Evolutionary conservation across 1,139 yeast genomes (phyloP).

Genomic region (Yamadazyma epiphylla): DNA sequence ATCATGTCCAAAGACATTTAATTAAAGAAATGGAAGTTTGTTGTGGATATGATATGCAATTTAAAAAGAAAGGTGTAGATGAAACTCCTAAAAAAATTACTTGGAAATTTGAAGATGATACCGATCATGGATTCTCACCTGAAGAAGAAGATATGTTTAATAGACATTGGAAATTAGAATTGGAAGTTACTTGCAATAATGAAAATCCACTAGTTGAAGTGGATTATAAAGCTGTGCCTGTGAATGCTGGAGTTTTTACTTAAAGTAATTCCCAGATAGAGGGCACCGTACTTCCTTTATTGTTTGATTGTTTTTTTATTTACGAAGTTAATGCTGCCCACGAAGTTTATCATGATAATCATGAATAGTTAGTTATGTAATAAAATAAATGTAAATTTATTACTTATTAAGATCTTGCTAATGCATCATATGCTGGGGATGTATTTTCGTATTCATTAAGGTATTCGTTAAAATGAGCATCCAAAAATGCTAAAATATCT

Average conservation of each 20-base stretch:
- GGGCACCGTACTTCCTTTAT: background rate
- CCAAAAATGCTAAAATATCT: constrained; percentile 51
- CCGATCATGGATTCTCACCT: constrained; percentile 51
- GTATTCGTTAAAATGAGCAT: constrained; percentile 44
- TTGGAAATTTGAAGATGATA: constrained; percentile 53
- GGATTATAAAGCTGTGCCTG: constrained; percentile 48
- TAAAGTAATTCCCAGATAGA: background rate
- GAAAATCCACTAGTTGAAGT: constrained; percentile 61
- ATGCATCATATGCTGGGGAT: constrained; percentile 59
- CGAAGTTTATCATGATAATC: too few relatives aligned
- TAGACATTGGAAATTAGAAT: constrained; percentile 56
- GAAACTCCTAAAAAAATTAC: constrained; percentile 43
- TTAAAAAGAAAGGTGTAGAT: constrained; percentile 46
- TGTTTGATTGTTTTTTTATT: background rate
- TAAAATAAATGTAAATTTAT: too few relatives aligned
- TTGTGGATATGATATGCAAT: constrained; percentile 55
- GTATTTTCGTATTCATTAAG: constrained; percentile 49
- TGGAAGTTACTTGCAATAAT: constrained; percentile 55
- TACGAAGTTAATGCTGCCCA: constrained; percentile 2
- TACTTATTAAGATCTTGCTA: constrained; percentile 19
- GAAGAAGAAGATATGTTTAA: constrained; percentile 42
- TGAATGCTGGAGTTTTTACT: background rate
- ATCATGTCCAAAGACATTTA: constrained; percentile 69
- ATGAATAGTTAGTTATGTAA: too few relatives aligned
- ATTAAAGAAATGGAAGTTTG: constrained; percentile 61